Conservation (phyloP, 345 rosid species). For the Melaleuca alternifolia region DNA sequence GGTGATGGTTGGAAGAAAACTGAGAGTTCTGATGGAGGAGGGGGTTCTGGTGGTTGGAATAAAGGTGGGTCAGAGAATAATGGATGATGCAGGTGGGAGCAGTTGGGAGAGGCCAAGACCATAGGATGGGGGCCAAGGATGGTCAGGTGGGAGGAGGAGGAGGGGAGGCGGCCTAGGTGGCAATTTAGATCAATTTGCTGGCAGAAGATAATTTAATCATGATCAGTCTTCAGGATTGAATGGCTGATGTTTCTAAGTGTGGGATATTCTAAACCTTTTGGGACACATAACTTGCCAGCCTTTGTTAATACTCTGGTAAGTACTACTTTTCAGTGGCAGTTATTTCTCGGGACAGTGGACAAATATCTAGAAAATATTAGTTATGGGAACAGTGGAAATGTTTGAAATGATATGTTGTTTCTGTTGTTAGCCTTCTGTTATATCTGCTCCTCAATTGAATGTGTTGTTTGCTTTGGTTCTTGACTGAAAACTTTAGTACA, state of each 20-base stretch:
- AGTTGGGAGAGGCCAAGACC: background rate
- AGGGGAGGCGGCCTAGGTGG: background rate
- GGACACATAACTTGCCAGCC: background rate
- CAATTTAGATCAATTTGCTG: background rate
- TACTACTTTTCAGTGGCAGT: background rate
- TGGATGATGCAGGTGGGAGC: background rate
- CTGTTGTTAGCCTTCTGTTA: background rate
- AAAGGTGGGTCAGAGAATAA: background rate
- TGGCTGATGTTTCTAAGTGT: background rate
- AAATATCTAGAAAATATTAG: background rate
- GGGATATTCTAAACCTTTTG: background rate
- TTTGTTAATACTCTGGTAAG: background rate
- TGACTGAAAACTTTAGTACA: background rate
- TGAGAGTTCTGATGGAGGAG: slow-evolving; percentile 1
- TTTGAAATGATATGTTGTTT: background rate
- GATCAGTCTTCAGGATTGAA: background rate
- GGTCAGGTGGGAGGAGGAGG: background rate
- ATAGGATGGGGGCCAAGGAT: background rate
- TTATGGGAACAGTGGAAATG: background rate
- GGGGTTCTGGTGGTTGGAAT: slow-evolving; percentile 1
- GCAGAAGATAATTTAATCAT: background rate
- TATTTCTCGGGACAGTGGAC: background rate
- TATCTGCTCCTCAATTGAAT: background rate
- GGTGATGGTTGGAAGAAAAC: slow-evolving; percentile 4
- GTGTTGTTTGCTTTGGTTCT: background rate